phyloP scores from a whole-genome alignment of 2,329 filamentous ascomycete genomes.

The Apiospora rasikravindrae region DNA sequence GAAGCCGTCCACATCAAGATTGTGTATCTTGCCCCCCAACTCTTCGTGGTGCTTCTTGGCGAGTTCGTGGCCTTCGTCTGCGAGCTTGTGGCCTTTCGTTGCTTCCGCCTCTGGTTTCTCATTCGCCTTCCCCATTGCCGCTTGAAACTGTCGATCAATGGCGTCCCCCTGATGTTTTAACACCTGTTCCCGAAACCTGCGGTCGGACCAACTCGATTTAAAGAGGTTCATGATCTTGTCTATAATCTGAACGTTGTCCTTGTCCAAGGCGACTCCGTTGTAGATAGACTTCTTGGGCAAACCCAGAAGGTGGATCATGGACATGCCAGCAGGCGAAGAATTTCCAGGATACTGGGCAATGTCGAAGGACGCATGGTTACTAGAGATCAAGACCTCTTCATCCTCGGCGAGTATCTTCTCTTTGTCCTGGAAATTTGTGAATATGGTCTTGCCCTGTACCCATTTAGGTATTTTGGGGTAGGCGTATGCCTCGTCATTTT shows the following conservation, averaged over 20 bases:
- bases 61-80: neutral
- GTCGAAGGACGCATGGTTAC: slow-evolving; percentile 31
- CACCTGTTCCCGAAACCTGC: slow-evolving; percentile 18
- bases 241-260: slow-evolving; percentile 22
- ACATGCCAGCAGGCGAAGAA: slow-evolving; percentile 29
- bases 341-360: slow-evolving; percentile 25
- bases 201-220: slow-evolving; percentile 9
- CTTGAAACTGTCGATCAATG: slow-evolving; percentile 3
- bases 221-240: slow-evolving; percentile 29
- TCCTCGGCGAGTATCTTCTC: slow-evolving; percentile 18
- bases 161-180: slow-evolving; percentile 24
- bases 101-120: neutral
- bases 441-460: slow-evolving; percentile 24
- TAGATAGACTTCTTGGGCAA: slow-evolving; percentile 29
- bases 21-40: slow-evolving; percentile 19
- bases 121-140: neutral
- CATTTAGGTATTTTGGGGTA: slow-evolving; percentile 19
- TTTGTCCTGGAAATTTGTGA: slow-evolving; percentile 22
- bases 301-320: slow-evolving; percentile 31
- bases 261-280: slow-evolving; percentile 30
- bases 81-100: neutral
- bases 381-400: slow-evolving; percentile 25
- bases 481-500: slow-evolving; percentile 18
- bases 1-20: slow-evolving; percentile 27
- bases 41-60: slow-evolving; percentile 23